Base-by-base conservation (phyloP, 768 basidiomycete species). In the Leucocoprinus sp. region DNA sequence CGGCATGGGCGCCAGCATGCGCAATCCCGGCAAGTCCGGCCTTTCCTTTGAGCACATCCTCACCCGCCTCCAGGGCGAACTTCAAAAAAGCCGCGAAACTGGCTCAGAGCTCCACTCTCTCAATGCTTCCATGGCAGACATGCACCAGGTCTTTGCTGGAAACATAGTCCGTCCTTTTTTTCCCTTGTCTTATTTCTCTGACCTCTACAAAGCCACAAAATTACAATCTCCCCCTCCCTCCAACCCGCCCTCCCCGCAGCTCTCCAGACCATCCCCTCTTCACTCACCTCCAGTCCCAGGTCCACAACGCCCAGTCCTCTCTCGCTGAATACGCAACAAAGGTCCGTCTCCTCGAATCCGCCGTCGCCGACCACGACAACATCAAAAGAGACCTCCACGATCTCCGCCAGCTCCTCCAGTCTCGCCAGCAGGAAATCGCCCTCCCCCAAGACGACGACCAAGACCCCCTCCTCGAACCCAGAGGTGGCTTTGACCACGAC, bases 61-160 rank as follows among this genome's bases (percentile, higher is more conserved):
- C 36, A 85, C 74, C 45, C 78, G 89, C 27, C 69, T 98, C 2
- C 93, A 97, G 60, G 81, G 82, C 52, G 93, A 98, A 60, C 78
- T 98, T n/a, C 84, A 87, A 65, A 96, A 95, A 67, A 92, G 89
- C 56, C 79, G 90, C 14, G 95, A 98, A 58, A 96, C 93, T 0
- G 89, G 90, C 11, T 72, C 82, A 0, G 93, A 98, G 57, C 69
- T 99, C 3, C 78, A 82, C 50, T 76, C 76, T 0, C 66, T 97
- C 24, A 83, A 77, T 12, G 75, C 75, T 9, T 74, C 86, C 3
- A 89, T 99, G 78, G 77, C 70, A 33, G 92, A 96, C n/a, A 88
- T 97, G 35, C 84, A 90, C 49, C 91, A 96, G 54, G 92, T 88
- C 0, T 69, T 99, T 4, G 85, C 86, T 26, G 95, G 95, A 2